Percentiles rank a stretch among this genome's conserved stretches.
These are phyloP conservation scores for Vigna trinervia DNA, from an alignment of 306 rosid genomes.

Conservation along the genomic window DNA sequence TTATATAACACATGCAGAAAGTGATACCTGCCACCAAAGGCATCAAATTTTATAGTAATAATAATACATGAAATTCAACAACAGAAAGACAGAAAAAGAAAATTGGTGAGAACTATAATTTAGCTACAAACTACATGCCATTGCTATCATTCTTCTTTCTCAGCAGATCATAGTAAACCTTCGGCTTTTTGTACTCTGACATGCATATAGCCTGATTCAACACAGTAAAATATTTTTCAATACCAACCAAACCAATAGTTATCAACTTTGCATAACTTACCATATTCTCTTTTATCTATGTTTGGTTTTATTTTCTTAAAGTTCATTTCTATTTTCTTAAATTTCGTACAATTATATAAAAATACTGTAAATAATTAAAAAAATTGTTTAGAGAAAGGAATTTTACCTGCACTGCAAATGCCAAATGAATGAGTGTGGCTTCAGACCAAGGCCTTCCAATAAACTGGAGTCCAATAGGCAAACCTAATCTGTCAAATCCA, in stretches of 20 bases:
- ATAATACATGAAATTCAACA: conserved; percentile 13
- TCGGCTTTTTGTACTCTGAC: conserved; percentile 68
- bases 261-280: neutral
- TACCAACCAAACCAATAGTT: neutral
- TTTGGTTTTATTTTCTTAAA: no score
- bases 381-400: neutral
- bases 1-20: no score
- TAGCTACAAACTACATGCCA: conserved; percentile 12
- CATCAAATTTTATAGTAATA: conserved; percentile 14
- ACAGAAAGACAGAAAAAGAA: neutral
- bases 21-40: neutral
- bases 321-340: no score
- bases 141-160: conserved; percentile 23
- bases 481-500: conserved; percentile 79
- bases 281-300: no score
- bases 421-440: conserved; percentile 79
- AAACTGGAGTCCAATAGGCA: conserved; percentile 97
- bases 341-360: no score
- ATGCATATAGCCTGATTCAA: conserved; percentile 62
- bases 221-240: neutral
- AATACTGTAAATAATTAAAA: no score
- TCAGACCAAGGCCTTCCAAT: conserved; percentile 96
- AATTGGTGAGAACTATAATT: conserved; percentile 5
- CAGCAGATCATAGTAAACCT: conserved; percentile 66
- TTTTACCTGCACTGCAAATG: conserved; percentile 78